Conservation (phyloP, 164 flowering plant genomes). For the Vitis riparia region DNA sequence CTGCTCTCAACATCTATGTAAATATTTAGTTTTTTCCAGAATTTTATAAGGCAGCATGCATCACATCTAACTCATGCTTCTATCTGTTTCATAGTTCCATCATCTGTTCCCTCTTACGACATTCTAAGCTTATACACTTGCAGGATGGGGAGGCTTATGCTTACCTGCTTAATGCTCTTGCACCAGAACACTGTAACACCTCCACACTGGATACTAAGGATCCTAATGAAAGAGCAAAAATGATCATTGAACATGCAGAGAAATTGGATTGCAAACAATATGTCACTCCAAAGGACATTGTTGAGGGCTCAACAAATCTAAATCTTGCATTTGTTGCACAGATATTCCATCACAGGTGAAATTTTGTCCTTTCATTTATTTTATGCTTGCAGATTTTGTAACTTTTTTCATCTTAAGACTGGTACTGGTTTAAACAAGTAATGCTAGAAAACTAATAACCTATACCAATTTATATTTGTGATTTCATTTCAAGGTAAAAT, state of each 20-base stretch:
- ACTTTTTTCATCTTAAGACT: background rate
- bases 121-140: conserved; percentile 12
- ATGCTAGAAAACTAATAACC: background rate
- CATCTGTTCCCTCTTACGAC: conserved; percentile 1
- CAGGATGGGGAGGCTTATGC: conserved; percentile 69
- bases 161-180: conserved; percentile 56
- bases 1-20: too few species aligned
- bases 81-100: background rate
- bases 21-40: background rate
- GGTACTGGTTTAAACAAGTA: background rate
- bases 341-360: conserved; percentile 54
- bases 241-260: conserved; percentile 55
- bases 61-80: background rate
- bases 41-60: background rate
- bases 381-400: background rate
- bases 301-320: conserved; percentile 61
- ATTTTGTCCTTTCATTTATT: background rate
- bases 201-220: conserved; percentile 31
- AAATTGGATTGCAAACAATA: conserved; percentile 52
- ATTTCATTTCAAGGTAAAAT: too few species aligned
- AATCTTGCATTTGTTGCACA: conserved; percentile 68
- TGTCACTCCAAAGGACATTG: conserved; percentile 49
- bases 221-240: conserved; percentile 49
- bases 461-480: too few species aligned
- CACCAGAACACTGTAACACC: conserved; percentile 43